Base-by-base conservation (phyloP, 1,139 yeast species). In the Saccharomyces hybrid region DNA sequence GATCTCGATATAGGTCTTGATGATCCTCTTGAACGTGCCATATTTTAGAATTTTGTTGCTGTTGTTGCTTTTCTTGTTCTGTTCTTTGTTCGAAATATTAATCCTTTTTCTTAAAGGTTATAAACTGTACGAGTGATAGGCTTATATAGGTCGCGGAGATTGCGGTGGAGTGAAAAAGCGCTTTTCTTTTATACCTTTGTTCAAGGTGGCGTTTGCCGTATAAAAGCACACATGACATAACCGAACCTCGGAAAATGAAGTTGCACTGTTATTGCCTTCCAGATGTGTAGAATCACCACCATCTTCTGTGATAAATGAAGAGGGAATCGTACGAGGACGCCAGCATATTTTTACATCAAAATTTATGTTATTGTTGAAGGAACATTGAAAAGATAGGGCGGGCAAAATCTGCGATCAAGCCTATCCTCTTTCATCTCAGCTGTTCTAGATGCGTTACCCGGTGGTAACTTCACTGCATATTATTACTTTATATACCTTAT, bases 21-120 rank as follows among this genome's bases (percentile, higher is more conserved):
- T 52, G 75, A 71, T 58, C 81, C 75, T 70, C 79, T 69, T 56
- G 81, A 75, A 73, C 85, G 78, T 55, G 84, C 79, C 85, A 81
- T 81, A 34, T 4, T 26, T 44, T 46, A 6, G 16, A 29, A 4
- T 13, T 31, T 14, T 16, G 14, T 41, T 48, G 13, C 34, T 31
- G 42, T 14, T 14, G 42, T 14, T 34, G 23, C 8, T 16, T 14
- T 16, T 34, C 23, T 29, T 29, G n/a, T 11, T 29, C n/a, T 29
- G 32, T 4, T 34, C 14, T 11, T 34, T 16, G 11, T 16, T 16
- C 11, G 13, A 7, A 16, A 7, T 14, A 7, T 34, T 7, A 2
- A n/a, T 34, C 13, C 23, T 34, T 34, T 13, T 14, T 13, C 8
- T 14, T 4, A 11, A 14, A 14, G 20, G n/a, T 13, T n/a, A 16